These are phyloP conservation scores for Pholiota molesta DNA, from an alignment of 768 basidiomycete species.

Conservation along the genomic window DNA sequence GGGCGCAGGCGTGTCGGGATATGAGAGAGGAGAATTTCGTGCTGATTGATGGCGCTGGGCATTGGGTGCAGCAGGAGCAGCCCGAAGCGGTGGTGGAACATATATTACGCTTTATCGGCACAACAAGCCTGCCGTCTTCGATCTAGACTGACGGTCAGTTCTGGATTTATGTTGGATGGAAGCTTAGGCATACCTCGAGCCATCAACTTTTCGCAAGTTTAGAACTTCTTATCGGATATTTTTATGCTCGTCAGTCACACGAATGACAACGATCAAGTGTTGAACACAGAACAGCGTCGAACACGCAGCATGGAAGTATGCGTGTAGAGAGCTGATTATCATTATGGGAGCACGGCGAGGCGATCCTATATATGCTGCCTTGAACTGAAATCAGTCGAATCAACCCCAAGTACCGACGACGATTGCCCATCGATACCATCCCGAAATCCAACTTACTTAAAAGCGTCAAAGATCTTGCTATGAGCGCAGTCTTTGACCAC, in stretches of 20 bases:
- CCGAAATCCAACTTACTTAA: neutral
- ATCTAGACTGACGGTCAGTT: no score
- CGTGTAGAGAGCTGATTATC: no score
- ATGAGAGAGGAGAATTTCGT: conserved; percentile 51
- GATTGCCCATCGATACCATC: neutral
- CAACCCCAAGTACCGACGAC: neutral
- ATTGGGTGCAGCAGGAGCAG: conserved; percentile 66
- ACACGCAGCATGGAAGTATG: no score
- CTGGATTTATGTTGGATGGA: no score
- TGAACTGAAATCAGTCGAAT: neutral
- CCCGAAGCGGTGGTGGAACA: conserved; percentile 44
- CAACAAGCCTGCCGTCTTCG: neutral
- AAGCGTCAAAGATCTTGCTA: neutral
- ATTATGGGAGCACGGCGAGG: no score
- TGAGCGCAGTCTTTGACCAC: neutral
- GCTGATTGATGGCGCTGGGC: conserved; percentile 59
- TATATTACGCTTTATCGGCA: conserved; percentile 40
- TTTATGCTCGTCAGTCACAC: no score
- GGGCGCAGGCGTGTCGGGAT: conserved; percentile 28
- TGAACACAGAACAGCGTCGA: no score
- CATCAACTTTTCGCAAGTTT: no score
- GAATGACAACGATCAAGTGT: no score
- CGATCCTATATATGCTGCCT: neutral
- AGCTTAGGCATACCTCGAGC: no score
- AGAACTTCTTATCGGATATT: no score